These are phyloP conservation scores for Pyrrhoderma lamaoense DNA, from an alignment of 1,284 basidiomycete genomes.

Conservation along the genomic window DNA sequence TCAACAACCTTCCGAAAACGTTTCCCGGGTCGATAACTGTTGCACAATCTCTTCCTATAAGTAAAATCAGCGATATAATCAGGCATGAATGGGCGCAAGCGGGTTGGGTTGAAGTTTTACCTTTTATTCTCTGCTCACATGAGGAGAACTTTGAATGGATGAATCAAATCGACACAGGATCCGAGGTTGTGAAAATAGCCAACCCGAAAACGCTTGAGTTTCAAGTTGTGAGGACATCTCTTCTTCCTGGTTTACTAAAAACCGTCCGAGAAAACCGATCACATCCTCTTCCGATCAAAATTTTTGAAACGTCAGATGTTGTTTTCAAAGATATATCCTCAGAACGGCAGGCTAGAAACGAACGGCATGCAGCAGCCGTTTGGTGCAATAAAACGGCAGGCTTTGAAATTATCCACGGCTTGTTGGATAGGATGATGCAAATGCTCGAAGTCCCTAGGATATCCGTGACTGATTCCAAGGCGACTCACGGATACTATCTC, in stretches of 20 bases:
- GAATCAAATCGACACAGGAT: conserved; percentile 79
- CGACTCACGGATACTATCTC: conserved; percentile 81
- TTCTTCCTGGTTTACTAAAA: conserved; percentile 94
- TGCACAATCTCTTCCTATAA: conserved; percentile 86
- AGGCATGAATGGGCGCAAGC: conserved; percentile 88
- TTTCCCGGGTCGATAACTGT: conserved; percentile 96
- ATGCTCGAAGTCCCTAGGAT: conserved; percentile 88
- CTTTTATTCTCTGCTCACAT: conserved; percentile 95
- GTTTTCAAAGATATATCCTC: conserved; percentile 76
- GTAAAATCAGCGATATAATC: conserved; percentile 86
- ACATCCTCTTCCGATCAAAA: conserved; percentile 84
- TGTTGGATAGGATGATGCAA: conserved; percentile 92
- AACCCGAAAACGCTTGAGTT: conserved; percentile 98
- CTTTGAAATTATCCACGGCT: conserved; percentile 94
- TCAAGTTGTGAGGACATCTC: conserved; percentile 93
- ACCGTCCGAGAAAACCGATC: conserved; percentile 95
- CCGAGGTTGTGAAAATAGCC: conserved; percentile 81
- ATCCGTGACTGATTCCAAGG: conserved; percentile 47
- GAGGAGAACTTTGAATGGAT: conserved; percentile 97
- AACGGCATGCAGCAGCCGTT: conserved; percentile 81
- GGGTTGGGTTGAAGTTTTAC: conserved; percentile 94
- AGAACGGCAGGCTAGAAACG: conserved; percentile 85
- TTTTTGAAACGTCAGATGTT: conserved; percentile 94
- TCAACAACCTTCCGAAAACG: conserved; percentile 89
- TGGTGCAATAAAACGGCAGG: conserved; percentile 96